These are phyloP conservation scores for Colletotrichum tamarilloi DNA, from an alignment of 2,329 filamentous ascomycete species.

Conservation along the genomic window DNA sequence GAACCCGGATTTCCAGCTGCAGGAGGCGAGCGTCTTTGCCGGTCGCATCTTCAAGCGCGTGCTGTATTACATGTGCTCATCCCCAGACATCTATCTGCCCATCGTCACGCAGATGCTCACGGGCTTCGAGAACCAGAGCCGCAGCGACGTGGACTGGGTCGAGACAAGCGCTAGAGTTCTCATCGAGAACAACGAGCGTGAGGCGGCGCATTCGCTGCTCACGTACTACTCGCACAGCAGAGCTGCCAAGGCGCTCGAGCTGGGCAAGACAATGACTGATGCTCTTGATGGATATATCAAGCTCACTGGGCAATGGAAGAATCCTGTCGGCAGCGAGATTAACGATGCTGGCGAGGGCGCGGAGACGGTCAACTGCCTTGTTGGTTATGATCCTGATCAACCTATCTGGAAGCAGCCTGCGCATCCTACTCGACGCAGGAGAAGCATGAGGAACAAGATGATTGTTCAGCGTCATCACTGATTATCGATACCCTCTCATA, in stretches of 20 bases:
- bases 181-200: constrained; percentile 34
- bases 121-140: constrained; percentile 40
- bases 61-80: constrained; percentile 44
- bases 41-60: constrained; percentile 43
- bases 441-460: constrained; percentile 1
- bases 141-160: constrained; percentile 38
- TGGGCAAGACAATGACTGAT: constrained; percentile 37
- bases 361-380: constrained; percentile 48
- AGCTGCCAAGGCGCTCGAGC: constrained; percentile 38
- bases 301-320: constrained; percentile 39
- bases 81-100: constrained; percentile 38
- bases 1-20: constrained; percentile 41
- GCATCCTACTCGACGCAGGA: constrained; percentile 12
- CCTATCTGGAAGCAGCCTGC: constrained; percentile 35
- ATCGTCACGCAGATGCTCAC: constrained; percentile 41
- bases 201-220: constrained; percentile 37
- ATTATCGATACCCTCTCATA: background rate
- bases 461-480: constrained; percentile 9
- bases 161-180: constrained; percentile 38
- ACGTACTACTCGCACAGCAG: constrained; percentile 40
- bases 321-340: constrained; percentile 43
- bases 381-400: constrained; percentile 44
- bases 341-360: constrained; percentile 45
- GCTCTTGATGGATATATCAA: constrained; percentile 42
- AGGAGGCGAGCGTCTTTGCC: constrained; percentile 42